Evolutionary conservation across 1,139 yeast genomes (phyloP), one percentile per base, ranked within the genome.

Genomic region (Magnusiomyces fungicola): DNA sequence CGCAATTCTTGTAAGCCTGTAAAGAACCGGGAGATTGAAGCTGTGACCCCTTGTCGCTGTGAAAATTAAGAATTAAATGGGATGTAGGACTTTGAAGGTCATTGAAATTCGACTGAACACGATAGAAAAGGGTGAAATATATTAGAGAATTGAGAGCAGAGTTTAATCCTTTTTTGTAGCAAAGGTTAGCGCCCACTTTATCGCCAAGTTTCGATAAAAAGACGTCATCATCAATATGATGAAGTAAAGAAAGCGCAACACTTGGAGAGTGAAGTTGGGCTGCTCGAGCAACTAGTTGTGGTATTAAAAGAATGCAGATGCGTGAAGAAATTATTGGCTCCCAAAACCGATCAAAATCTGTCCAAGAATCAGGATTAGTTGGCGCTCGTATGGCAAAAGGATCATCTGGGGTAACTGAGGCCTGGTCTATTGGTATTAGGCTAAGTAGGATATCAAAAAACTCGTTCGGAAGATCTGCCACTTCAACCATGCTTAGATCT

Each of bases 91-190:
- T 33, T 25, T 29, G 30, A n/a, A 45, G 48, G 19, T 47, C 46
- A 24, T 44, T 42, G 18, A 42, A 36, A n/a, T 36, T 25, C 14
- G 39, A 21, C n/a, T 16, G 29, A 27, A 24, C 27, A 32, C 36
- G 36, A 32, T 32, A 32, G n/a, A 32, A 32, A 34, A 38, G 47
- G 40, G 12, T 57, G 46, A 7, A 57, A 39, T 12, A 52, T 51
- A 44, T 58, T 57, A 27, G 56, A 45, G n/a, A 56, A 25, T 46
- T 53, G 22, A 56, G 37, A 3, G 54, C 57, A 30, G 33, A 10
- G n/a, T 18, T 24, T 23, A 48, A 19, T 19, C 49, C 51, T 27
- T 48, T 36, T 19, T 23, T 24, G 33, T 48, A 46, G 40, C 29
- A 14, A 45, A 40, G 21, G 5, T 32, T 9, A 12, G 36, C 36